A percentile compares a stretch with the other conserved stretches of the same genome.
These are phyloP conservation scores for Paxillus rubicundulus DNA, from an alignment of 768 basidiomycete genomes.

Conservation along the genomic window DNA sequence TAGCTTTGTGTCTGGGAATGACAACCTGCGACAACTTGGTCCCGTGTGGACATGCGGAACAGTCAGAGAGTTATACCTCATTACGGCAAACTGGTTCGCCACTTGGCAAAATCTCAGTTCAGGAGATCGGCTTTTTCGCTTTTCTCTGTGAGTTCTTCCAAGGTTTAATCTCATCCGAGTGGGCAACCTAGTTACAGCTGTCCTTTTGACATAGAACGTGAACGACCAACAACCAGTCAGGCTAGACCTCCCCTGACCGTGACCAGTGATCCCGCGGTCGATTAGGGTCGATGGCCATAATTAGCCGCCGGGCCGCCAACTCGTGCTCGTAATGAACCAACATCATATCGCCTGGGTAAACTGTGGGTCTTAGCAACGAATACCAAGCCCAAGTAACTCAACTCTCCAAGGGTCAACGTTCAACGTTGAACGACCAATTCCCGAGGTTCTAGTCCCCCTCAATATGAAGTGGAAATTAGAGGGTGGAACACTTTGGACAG, in stretches of 20 bases:
- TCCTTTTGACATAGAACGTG: conserved; percentile 4
- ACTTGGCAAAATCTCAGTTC: conserved; percentile 19
- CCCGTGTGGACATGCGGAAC: conserved; percentile 14
- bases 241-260: neutral
- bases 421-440: neutral
- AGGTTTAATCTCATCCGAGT: neutral
- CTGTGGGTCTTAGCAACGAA: conserved; percentile 1
- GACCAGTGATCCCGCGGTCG: conserved; percentile 2
- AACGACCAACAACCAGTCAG: no score
- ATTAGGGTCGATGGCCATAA: conserved; percentile 3
- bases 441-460: neutral
- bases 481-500: conserved; percentile 17
- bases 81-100: conserved; percentile 26
- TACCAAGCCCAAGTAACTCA: neutral
- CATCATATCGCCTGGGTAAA: conserved; percentile 18
- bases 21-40: neutral
- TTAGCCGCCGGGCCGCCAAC: conserved; percentile 21
- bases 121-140: conserved; percentile 18
- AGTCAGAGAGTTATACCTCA: conserved; percentile 15
- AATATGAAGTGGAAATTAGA: neutral
- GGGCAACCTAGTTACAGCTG: neutral
- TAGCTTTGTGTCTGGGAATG: neutral
- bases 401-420: neutral
- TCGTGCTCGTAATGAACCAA: conserved; percentile 20
- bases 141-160: conserved; percentile 3